A percentile compares a stretch with the other conserved stretches of the same genome.
Conservation (phyloP, 2,329 filamentous ascomycete genomes). For the Penicillium freii region DNA sequence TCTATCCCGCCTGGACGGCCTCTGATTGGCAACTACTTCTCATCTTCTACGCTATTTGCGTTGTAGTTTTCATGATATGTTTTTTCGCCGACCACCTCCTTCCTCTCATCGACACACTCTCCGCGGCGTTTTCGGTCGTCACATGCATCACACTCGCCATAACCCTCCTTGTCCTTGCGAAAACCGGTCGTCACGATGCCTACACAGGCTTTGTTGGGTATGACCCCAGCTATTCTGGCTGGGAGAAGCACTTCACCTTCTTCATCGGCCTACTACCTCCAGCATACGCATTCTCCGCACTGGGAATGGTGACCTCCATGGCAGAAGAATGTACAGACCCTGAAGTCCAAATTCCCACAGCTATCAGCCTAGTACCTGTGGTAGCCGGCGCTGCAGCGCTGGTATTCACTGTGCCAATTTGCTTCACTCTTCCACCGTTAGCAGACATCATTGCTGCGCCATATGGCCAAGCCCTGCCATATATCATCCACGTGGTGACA, state of each 20-base stretch:
- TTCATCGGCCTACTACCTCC: conserved; percentile 62
- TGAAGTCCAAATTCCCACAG: conserved; percentile 52
- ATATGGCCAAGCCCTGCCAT: too few species aligned
- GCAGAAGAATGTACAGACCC: conserved; percentile 58
- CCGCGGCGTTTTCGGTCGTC: conserved; percentile 46
- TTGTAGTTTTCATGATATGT: conserved; percentile 65
- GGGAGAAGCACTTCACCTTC: conserved; percentile 57
- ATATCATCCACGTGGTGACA: too few species aligned
- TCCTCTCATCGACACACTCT: conserved; percentile 57
- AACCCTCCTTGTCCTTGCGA: conserved; percentile 56
- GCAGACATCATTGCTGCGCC: too few species aligned
- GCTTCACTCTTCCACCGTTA: too few species aligned
- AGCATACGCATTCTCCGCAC: conserved; percentile 58
- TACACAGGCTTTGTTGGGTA: neutral
- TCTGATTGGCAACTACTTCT: conserved; percentile 66
- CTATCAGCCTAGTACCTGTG: conserved; percentile 50
- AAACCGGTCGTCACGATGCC: conserved; percentile 50
- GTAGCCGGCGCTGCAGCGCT: conserved; percentile 52
- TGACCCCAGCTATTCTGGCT: conserved; percentile 48
- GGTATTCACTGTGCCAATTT: conserved; percentile 49
- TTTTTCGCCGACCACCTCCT: conserved; percentile 66
- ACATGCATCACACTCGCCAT: conserved; percentile 57
- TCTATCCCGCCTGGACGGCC: conserved; percentile 53
- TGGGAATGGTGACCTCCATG: conserved; percentile 63
- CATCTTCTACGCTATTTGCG: conserved; percentile 68